These are phyloP conservation scores for Aureobasidium sp. DNA, from an alignment of 2,329 filamentous ascomycete genomes.

Conservation along the genomic window DNA sequence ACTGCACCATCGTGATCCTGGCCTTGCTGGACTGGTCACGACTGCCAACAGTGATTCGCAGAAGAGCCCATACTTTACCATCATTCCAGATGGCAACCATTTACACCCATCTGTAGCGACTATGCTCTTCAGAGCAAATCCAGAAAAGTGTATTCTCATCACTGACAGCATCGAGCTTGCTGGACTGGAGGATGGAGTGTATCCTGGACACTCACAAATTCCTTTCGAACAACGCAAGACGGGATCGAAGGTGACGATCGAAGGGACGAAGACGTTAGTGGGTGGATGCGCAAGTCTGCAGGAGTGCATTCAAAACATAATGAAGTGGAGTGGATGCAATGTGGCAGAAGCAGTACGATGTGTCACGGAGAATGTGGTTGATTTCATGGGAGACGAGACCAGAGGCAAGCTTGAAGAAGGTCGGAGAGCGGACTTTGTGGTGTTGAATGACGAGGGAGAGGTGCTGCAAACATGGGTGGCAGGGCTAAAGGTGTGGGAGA, in stretches of 20 bases:
- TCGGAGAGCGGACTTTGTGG: conserved; percentile 43
- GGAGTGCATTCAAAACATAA: conserved; percentile 45
- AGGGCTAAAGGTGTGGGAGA: conserved; percentile 43
- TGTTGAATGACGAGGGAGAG: conserved; percentile 40
- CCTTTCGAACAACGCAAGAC: conserved; percentile 43
- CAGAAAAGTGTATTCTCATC: conserved; percentile 44
- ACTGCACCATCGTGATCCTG: conserved; percentile 45
- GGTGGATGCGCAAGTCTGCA: conserved; percentile 47
- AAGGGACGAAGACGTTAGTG: conserved; percentile 48
- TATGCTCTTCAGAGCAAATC: conserved; percentile 43
- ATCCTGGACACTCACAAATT: conserved; percentile 48
- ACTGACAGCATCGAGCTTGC: conserved; percentile 51
- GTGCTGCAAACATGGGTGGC: conserved; percentile 47
- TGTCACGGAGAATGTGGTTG: conserved; percentile 45
- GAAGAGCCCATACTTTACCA: conserved; percentile 41
- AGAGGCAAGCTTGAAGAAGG: conserved; percentile 41
- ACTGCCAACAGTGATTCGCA: conserved; percentile 21
- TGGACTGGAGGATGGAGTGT: conserved; percentile 44
- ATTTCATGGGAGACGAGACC: conserved; percentile 42
- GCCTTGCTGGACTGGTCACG: conserved; percentile 41
- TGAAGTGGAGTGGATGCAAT: conserved; percentile 40
- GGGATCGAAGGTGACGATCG: conserved; percentile 45
- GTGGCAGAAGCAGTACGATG: conserved; percentile 44
- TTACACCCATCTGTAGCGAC: conserved; percentile 45
- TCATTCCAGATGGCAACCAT: conserved; percentile 50